Percentiles rank a stretch among this genome's conserved stretches.
Conservation (phyloP, 2,329 filamentous ascomycete genomes). For the Trichoderma brevicompactum region DNA sequence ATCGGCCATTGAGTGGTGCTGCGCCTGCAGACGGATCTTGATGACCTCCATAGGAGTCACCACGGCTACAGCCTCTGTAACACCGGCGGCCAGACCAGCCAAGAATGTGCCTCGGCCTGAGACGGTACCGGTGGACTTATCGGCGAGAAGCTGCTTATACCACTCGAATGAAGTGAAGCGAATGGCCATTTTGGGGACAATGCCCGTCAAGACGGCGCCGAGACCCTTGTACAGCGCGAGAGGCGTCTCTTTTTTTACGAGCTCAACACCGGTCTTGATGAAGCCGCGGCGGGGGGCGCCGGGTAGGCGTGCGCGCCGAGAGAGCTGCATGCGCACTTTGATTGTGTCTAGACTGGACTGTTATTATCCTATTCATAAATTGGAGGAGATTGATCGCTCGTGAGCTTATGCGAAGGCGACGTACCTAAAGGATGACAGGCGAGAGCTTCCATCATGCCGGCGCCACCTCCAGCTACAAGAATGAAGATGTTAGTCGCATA, state of each 20-base stretch:
- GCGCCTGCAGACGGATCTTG: slow-evolving; percentile 97
- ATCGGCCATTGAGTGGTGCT: slow-evolving; percentile 97
- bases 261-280: slow-evolving; percentile 80
- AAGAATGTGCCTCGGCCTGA: slow-evolving; percentile 70
- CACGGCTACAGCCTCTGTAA: slow-evolving; percentile 94
- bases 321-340: slow-evolving; percentile 99
- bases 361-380: not conserved
- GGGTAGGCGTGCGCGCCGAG: slow-evolving; percentile 77
- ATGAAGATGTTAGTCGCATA: slow-evolving; percentile 27
- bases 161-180: slow-evolving; percentile 96
- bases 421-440: slow-evolving; percentile 90
- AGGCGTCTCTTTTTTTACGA: slow-evolving; percentile 87
- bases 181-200: slow-evolving; percentile 99
- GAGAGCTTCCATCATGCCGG: slow-evolving; percentile 99
- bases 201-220: slow-evolving; percentile 94
- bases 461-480: slow-evolving; percentile 81
- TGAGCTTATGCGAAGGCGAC: slow-evolving; percentile 23
- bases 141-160: slow-evolving; percentile 84
- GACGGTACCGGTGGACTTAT: slow-evolving; percentile 68
- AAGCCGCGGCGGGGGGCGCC: slow-evolving; percentile 89
- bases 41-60: slow-evolving; percentile 99
- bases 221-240: slow-evolving; percentile 96
- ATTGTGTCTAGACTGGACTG: slow-evolving; percentile 72
- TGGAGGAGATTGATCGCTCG: slow-evolving; percentile 3
- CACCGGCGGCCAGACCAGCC: slow-evolving; percentile 86